Conservation (phyloP, 2,329 filamentous ascomycete species). For the Aspergillus sp. region DNA sequence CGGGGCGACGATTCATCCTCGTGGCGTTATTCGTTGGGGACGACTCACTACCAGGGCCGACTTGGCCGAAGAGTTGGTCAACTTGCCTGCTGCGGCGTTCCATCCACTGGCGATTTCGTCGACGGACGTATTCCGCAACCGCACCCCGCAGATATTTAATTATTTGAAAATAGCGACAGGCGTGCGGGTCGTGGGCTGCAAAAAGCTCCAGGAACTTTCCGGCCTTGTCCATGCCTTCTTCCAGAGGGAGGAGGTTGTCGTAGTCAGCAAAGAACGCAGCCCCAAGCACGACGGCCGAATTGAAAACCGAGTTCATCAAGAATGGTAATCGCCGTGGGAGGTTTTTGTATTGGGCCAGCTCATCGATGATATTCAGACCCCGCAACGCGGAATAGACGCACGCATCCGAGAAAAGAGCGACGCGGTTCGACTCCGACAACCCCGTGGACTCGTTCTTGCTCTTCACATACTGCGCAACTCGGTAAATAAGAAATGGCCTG, state of each 20-base stretch:
- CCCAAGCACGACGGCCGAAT: conserved; percentile 45
- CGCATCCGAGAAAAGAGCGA: conserved; percentile 36
- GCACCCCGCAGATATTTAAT: conserved; percentile 40
- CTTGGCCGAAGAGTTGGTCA: conserved; percentile 42
- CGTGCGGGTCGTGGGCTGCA: conserved; percentile 35
- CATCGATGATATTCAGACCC: conserved; percentile 39
- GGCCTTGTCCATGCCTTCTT: conserved; percentile 33
- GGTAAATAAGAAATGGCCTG: conserved; percentile 53
- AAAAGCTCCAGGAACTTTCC: conserved; percentile 33
- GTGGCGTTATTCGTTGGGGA: conserved; percentile 7
- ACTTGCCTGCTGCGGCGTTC: conserved; percentile 38
- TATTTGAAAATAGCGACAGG: conserved; percentile 36
- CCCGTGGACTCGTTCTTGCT: conserved; percentile 22
- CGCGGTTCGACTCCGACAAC: conserved; percentile 22
- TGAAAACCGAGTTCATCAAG: conserved; percentile 47
- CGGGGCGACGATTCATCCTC: conserved; percentile 5
- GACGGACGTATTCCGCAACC: conserved; percentile 35
- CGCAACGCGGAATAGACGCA: conserved; percentile 46
- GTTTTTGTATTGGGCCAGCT: conserved; percentile 29
- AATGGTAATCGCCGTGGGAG: conserved; percentile 46
- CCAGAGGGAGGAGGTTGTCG: conserved; percentile 35
- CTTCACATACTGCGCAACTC: conserved; percentile 42
- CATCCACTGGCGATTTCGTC: conserved; percentile 39
- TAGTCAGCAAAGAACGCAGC: conserved; percentile 47
- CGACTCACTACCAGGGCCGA: conserved; percentile 19